These are phyloP conservation scores for Colletotrichum musicola DNA, from an alignment of 2,329 filamentous ascomycete species.

Conservation along the genomic window DNA sequence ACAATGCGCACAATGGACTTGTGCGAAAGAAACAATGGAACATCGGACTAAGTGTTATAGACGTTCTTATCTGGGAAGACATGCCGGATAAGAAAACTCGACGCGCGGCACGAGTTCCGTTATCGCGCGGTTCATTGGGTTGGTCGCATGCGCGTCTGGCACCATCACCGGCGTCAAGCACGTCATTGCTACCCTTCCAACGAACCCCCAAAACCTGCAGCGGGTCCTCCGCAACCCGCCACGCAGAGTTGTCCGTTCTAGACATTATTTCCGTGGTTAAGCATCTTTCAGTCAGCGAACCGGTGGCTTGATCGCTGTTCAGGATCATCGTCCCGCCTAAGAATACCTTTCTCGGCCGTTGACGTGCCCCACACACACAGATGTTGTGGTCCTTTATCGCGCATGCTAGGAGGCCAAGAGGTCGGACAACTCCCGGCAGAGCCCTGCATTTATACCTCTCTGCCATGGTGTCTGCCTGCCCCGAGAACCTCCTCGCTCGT, in stretches of 20 bases:
- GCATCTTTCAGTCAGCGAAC: background rate
- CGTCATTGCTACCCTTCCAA: constrained; percentile 16
- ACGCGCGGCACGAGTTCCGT: background rate
- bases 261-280: constrained; percentile 1
- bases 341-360: background rate
- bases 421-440: constrained; percentile 33
- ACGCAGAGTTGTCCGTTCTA: background rate
- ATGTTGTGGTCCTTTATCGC: too few species aligned
- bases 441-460: background rate
- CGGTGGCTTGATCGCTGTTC: background rate
- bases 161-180: constrained; percentile 34
- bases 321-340: background rate
- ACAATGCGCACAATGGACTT: too few species aligned
- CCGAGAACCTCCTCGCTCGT: background rate
- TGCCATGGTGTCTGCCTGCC: background rate
- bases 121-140: too few species aligned
- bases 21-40: background rate
- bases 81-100: background rate
- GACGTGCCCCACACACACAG: constrained; percentile 2
- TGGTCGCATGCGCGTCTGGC: constrained; percentile 15
- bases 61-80: background rate
- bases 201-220: constrained; percentile 3
- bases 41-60: background rate
- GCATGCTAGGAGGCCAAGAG: background rate
- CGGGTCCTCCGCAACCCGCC: constrained; percentile 18